Percentiles rank a stretch among this genome's conserved stretches.
These are phyloP conservation scores for Alternaria gansuensis DNA, from an alignment of 2,329 filamentous ascomycete species.

Conservation along the genomic window DNA sequence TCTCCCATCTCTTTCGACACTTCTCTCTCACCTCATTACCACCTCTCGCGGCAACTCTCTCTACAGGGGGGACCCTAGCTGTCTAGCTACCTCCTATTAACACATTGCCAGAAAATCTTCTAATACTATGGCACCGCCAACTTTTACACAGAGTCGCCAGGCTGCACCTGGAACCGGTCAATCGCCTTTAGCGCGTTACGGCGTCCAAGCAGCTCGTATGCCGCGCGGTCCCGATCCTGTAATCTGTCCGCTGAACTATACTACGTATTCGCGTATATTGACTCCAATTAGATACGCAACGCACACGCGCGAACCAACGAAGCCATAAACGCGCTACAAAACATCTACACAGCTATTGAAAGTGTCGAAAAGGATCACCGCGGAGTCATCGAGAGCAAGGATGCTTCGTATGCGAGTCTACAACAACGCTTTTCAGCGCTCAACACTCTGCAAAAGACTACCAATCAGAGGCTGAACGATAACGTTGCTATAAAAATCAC, in stretches of 20 bases:
- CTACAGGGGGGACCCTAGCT: neutral
- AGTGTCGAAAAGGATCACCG: neutral
- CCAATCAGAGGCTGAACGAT: neutral
- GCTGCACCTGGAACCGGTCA: neutral
- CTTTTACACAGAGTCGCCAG: neutral
- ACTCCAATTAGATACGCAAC: neutral
- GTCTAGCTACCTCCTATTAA: neutral
- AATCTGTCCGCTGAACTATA: rapidly evolving
- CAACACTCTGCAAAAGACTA: rapidly evolving
- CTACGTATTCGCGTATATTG: neutral
- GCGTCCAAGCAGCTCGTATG: neutral
- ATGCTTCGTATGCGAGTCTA: rapidly evolving
- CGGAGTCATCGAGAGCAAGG: neutral
- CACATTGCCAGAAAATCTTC: too few relatives aligned
- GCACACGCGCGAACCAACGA: neutral
- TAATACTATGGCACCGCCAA: neutral
- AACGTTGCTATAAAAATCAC: too few relatives aligned
- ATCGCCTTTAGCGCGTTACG: neutral
- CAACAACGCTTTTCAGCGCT: neutral
- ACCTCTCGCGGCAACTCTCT: neutral
- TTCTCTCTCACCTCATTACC: too few relatives aligned
- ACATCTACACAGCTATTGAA: too few relatives aligned
- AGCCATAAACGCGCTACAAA: neutral
- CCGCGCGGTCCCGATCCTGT: neutral
- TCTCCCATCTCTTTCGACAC: neutral